These are phyloP conservation scores for Botrytis paeoniae DNA, from an alignment of 2,329 filamentous ascomycete genomes.

Conservation along the genomic window DNA sequence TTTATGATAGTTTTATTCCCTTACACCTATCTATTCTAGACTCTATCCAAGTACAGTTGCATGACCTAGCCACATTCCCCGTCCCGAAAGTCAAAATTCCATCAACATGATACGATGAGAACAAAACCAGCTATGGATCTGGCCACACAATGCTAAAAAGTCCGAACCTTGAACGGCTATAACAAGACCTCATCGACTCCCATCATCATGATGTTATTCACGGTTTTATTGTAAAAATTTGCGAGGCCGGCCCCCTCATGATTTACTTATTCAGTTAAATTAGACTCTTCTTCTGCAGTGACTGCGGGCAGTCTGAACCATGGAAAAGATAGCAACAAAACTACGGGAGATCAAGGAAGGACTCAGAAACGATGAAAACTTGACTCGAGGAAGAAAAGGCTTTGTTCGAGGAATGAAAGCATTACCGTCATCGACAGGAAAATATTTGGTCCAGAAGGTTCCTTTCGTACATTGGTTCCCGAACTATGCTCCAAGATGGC, in stretches of 20 bases:
- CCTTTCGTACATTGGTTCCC: constrained; percentile 63
- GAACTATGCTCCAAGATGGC: constrained; percentile 58
- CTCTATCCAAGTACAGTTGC: background rate
- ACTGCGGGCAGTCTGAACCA: background rate
- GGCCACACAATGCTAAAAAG: background rate
- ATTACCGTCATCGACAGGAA: constrained; percentile 51
- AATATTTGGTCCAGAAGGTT: constrained; percentile 59
- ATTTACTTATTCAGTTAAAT: constrained; percentile 1
- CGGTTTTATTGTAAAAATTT: background rate
- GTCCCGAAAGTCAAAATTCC: background rate
- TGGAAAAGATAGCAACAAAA: background rate
- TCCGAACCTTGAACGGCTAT: background rate
- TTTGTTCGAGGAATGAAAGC: constrained; percentile 17
- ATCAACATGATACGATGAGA: background rate
- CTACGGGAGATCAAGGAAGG: constrained; percentile 13
- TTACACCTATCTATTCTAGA: background rate
- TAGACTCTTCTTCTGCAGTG: background rate
- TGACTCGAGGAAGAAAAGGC: constrained; percentile 18
- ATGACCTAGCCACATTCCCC: background rate
- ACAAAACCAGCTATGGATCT: background rate
- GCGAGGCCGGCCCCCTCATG: background rate
- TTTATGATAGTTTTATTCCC: background rate
- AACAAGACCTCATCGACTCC: background rate
- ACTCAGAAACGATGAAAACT: constrained; percentile 14
- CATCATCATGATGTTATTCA: background rate